A percentile compares a stretch with the other conserved stretches of the same genome.
These are phyloP conservation scores for Kalanchoe fedtschenkoi DNA, from an alignment of 164 flowering plant species.

Conservation along the genomic window DNA sequence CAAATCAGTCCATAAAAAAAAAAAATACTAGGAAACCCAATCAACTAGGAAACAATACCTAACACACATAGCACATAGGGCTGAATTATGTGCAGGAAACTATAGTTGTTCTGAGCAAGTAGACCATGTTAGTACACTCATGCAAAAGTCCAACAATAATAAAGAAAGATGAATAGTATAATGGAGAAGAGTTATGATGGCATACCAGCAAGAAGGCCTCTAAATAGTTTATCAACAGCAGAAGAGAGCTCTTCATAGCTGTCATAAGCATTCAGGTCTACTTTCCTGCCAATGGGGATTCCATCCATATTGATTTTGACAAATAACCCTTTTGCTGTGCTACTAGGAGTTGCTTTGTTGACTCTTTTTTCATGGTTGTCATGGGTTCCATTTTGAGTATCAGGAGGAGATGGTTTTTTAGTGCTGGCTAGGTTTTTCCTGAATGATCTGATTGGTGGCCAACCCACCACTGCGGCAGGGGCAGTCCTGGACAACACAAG, in stretches of 20 bases:
- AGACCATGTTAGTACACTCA: not conserved
- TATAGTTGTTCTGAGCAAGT: not conserved
- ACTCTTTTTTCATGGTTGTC: slow-evolving; percentile 13
- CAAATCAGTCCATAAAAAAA: not conserved
- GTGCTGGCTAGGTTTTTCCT: slow-evolving; percentile 67
- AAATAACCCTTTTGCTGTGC: slow-evolving; percentile 24
- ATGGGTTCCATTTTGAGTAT: slow-evolving; percentile 17
- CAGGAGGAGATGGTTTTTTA: slow-evolving; percentile 25
- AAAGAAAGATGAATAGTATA: no score
- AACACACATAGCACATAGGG: no score
- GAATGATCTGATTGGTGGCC: slow-evolving; percentile 73
- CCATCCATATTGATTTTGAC: slow-evolving; percentile 53
- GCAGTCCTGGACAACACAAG: not conserved
- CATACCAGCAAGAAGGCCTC: slow-evolving; percentile 8
- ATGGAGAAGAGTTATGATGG: not conserved
- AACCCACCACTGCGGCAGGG: slow-evolving; percentile 63
- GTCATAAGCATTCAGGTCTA: slow-evolving; percentile 35
- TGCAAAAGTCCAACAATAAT: not conserved
- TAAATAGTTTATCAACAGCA: slow-evolving; percentile 33
- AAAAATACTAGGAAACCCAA: not conserved
- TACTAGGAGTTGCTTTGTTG: slow-evolving; percentile 15
- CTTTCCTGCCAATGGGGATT: slow-evolving; percentile 40
- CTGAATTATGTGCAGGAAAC: slow-evolving; percentile 4
- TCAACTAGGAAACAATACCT: not conserved
- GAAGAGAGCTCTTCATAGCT: slow-evolving; percentile 31